phyloP scores from a whole-genome alignment of 1,139 yeast genomes.

The Lodderomyces elongisporus region DNA sequence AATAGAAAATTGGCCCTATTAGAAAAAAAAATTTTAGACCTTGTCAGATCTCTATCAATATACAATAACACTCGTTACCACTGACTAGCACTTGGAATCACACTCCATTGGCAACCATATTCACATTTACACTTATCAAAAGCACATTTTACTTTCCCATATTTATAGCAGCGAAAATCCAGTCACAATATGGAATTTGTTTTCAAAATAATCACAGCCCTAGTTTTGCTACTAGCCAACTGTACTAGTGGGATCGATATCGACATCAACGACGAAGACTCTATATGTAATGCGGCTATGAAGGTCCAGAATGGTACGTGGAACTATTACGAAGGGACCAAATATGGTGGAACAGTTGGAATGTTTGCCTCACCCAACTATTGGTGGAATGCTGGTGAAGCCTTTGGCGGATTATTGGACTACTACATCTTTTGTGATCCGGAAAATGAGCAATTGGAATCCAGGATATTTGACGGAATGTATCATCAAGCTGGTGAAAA shows the following conservation, averaged over 20 bases:
- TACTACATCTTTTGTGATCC: conserved; percentile 46
- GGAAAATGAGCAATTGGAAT: conserved; percentile 38
- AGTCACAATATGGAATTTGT: too few species aligned
- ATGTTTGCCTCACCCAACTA: conserved; percentile 57
- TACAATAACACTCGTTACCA: too few species aligned
- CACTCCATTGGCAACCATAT: too few species aligned
- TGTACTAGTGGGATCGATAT: conserved; percentile 16
- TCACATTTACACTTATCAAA: too few species aligned
- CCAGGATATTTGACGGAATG: conserved; percentile 38
- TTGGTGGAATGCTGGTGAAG: conserved; percentile 75
- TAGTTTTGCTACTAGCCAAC: too few species aligned
- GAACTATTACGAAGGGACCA: conserved; percentile 53
- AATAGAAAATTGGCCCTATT: too few species aligned
- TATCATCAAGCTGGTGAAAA: conserved; percentile 49
- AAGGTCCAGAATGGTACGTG: conserved; percentile 45
- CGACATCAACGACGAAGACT: conserved; percentile 19
- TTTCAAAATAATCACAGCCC: too few species aligned
- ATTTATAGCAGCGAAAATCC: too few species aligned
- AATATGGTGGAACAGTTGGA: conserved; percentile 55
- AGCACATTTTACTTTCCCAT: too few species aligned
- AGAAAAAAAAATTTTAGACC: too few species aligned
- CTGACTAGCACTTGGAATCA: too few species aligned
- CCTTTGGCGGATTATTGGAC: conserved; percentile 57
- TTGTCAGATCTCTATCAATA: too few species aligned
- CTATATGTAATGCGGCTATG: conserved; percentile 50